Base-by-base conservation (phyloP, 306 rosid species). In the Castanea mollissima region DNA sequence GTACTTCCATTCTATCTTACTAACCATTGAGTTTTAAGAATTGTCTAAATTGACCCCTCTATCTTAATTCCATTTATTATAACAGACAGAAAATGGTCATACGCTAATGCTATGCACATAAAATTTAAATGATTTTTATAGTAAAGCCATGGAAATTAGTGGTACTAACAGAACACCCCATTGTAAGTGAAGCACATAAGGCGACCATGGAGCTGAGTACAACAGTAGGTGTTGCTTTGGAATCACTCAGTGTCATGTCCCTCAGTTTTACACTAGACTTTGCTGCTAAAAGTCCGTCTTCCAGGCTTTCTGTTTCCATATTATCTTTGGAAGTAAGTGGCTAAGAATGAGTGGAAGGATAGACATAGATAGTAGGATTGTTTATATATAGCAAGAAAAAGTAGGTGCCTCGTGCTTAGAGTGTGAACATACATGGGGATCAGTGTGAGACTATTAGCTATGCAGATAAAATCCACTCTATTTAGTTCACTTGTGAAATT, bases 121-220 rank as follows among this genome's bases (percentile, higher is more conserved):
- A 41, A 41, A 41, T 41, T 8, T 8, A 0, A 41, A 7, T 41
- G 46, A 41, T 38, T 35, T 32, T 32, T 31, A 0, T 41, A 8
- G 46, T 8, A 2, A 41, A 41, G 15, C 15, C 54, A 49, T 49
- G 16, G 15, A 10, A 49, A 49, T 49, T 49, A 23, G 20, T 64
- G 16, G 0, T 20, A 78, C 88, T 87, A 76, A 94, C 96, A 9
- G 97, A 94, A 2, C 94, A 82, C 1, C 97, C 98, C 69, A 88
- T 87, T 55, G 88, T 90, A 71, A 84, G 89, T 75, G 97, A 85
- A 31, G 97, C 97, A 55, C 78, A 83, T 60, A 94, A 92, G 38
- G 97, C 90, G 55, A 87, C 90, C 69, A 94, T 78, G 56, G 96
- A 89, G 84, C 75, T 88, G 75, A 92, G 64, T 3, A 82, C 74